These are phyloP conservation scores for Pholiota microspora DNA, from an alignment of 768 basidiomycete species.

Conservation along the genomic window DNA sequence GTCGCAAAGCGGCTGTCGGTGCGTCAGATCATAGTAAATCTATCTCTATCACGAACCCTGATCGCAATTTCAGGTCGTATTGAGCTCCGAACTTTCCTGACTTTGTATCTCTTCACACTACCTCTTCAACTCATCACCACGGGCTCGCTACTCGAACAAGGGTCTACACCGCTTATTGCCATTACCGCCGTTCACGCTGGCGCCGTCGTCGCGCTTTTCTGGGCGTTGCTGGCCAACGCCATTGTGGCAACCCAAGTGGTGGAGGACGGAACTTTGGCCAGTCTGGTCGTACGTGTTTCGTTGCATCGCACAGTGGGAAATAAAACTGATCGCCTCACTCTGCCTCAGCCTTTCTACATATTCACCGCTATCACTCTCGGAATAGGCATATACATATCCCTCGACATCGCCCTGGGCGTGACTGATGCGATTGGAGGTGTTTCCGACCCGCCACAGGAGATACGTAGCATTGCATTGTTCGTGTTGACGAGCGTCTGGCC, in stretches of 20 bases:
- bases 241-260: conserved; percentile 86
- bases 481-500: conserved; percentile 50
- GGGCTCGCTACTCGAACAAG: conserved; percentile 78
- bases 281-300: conserved; percentile 54
- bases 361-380: conserved; percentile 60
- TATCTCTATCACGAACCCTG: neutral
- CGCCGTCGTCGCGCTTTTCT: conserved; percentile 73
- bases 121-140: conserved; percentile 81
- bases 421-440: conserved; percentile 57
- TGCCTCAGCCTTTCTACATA: conserved; percentile 57
- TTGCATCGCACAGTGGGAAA: neutral
- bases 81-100: conserved; percentile 68
- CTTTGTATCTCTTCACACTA: conserved; percentile 67
- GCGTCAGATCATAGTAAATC: conserved; percentile 9
- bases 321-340: neutral
- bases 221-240: conserved; percentile 74
- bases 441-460: conserved; percentile 49
- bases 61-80: conserved; percentile 45
- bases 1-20: conserved; percentile 86
- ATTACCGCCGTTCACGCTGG: conserved; percentile 81
- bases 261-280: conserved; percentile 82
- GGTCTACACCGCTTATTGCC: conserved; percentile 63
- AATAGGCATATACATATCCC: conserved; percentile 77
- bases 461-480: conserved; percentile 76
- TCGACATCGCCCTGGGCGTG: conserved; percentile 76